Evolutionary conservation across 2,329 filamentous ascomycete species (phyloP).

Genomic region (Tolypocladium sp.): DNA sequence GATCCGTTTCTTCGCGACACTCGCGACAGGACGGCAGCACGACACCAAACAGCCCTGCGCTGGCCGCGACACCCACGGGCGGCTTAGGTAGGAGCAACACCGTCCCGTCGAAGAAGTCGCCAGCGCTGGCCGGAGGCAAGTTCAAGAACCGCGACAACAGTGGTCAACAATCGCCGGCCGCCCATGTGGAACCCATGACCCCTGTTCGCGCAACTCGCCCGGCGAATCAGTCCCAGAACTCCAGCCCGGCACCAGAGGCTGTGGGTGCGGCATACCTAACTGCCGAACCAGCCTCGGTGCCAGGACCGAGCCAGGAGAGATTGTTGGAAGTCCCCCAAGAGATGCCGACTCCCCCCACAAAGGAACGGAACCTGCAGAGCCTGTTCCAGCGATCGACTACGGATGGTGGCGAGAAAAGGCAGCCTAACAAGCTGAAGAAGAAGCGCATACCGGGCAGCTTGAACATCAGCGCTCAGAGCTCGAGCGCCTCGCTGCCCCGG

Average conservation of each 20-base stretch:
- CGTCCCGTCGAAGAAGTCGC: conserved; percentile 82
- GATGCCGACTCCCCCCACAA: conserved; percentile 47
- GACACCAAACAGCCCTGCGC: conserved; percentile 56
- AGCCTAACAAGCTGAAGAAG: conserved; percentile 87
- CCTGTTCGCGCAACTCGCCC: conserved; percentile 17
- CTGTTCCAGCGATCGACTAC: conserved; percentile 64
- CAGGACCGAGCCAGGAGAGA: conserved; percentile 40
- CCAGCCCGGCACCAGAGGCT: conserved; percentile 18
- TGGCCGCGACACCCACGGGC: conserved; percentile 45
- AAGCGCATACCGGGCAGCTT: conserved; percentile 67
- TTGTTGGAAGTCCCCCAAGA: conserved; percentile 33
- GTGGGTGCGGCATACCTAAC: conserved; percentile 14
- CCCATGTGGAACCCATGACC: conserved; percentile 27
- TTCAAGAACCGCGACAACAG: conserved; percentile 39
- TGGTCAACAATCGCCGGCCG: conserved; percentile 18
- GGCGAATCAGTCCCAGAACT: conserved; percentile 8
- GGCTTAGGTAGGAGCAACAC: conserved; percentile 70
- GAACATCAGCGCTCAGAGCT: conserved; percentile 85
- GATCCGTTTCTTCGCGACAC: conserved; percentile 84
- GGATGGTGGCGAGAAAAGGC: conserved; percentile 51
- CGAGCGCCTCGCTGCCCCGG: conserved; percentile 60
- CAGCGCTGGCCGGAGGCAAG: conserved; percentile 57
- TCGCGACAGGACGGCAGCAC: conserved; percentile 67
- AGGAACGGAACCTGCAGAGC: conserved; percentile 58
- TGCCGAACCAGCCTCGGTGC: conserved; percentile 17